Base-by-base conservation (phyloP, 2,329 filamentous ascomycete genomes). In the Passalora sequoiae region DNA sequence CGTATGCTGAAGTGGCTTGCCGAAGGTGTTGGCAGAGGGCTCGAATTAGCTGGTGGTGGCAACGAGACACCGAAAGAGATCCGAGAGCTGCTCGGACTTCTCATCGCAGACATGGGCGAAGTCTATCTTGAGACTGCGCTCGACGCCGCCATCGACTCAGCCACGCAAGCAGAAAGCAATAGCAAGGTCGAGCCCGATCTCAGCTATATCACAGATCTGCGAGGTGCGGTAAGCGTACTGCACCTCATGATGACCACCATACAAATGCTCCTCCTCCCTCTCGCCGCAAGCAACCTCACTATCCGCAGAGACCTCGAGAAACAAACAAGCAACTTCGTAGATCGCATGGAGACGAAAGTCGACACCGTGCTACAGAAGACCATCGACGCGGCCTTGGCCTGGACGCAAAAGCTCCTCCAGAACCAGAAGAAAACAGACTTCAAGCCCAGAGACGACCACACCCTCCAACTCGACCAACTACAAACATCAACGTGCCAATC, bases 1-100 rank as follows among this genome's bases (percentile, higher is more conserved):
- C 80, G 92, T 44, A 98, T 98, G 89, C 77, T 98, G 47, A 94
- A 87, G 62, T 98, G 92, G 92, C 72, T 98, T 29, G 92, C 92
- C 2, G 92, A 98, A 70, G 89, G 87, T 50, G 91, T 98, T 17
- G 86, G 92, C 28, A 77, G 92, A 51, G 88, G 89, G 0, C 74
- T 98, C 7, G 92, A 98, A 65, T 74, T 98, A n/a, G 89, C 86
- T 17, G 84, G 86, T 17, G 58, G 60, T 19, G 82, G 83, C 39
- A 84, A 77, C 44, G 92, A 98, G 56, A 96, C 89, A 4, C 88
- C 92, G 12, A 97, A 94, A 65, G 92, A 98, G 64, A 87, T 97
- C 43, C 85, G 84, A 33, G 81, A 87, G 47, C 75, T 97, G 17
- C 76, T 96, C 24, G 85, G 84, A 61, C 76, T 97, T 17, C 76